Conservation (phyloP, 306 rosid genomes). For the Prunus kanzakura region DNA sequence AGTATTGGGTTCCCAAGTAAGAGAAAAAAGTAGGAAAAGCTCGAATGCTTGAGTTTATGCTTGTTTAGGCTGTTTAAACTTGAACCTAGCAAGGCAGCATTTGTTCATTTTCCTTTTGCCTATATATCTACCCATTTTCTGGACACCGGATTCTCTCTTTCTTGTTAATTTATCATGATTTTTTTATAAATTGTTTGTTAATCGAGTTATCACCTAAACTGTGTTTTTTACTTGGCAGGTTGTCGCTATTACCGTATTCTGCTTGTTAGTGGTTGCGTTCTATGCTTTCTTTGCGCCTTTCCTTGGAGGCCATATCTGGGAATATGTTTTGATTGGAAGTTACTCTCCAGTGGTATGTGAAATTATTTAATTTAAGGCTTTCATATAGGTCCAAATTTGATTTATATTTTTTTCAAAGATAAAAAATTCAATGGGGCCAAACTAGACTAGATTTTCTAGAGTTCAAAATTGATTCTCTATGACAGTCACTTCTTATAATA, state of each 20-base stretch:
- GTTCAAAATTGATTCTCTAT: background rate
- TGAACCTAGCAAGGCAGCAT: background rate
- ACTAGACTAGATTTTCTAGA: background rate
- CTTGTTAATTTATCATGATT: background rate
- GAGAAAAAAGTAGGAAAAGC: background rate
- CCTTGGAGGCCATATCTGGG: slow-evolving; percentile 81
- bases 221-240: slow-evolving; percentile 56
- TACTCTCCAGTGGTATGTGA: slow-evolving; percentile 86
- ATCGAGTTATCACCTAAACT: slow-evolving; percentile 23
- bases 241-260: slow-evolving; percentile 85
- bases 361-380: slow-evolving; percentile 1
- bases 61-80: background rate
- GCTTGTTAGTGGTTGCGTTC: slow-evolving; percentile 84
- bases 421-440: background rate
- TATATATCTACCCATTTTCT: background rate
- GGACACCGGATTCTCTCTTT: background rate
- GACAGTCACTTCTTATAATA: background rate
- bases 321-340: slow-evolving; percentile 58
- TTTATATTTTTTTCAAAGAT: too few species aligned
- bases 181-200: background rate
- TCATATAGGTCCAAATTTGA: background rate
- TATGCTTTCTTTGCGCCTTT: slow-evolving; percentile 93
- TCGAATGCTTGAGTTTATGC: background rate
- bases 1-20: background rate
- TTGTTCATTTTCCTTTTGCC: background rate